Base-by-base conservation (phyloP, 1,284 basidiomycete species). In the Tilletia setariae region DNA sequence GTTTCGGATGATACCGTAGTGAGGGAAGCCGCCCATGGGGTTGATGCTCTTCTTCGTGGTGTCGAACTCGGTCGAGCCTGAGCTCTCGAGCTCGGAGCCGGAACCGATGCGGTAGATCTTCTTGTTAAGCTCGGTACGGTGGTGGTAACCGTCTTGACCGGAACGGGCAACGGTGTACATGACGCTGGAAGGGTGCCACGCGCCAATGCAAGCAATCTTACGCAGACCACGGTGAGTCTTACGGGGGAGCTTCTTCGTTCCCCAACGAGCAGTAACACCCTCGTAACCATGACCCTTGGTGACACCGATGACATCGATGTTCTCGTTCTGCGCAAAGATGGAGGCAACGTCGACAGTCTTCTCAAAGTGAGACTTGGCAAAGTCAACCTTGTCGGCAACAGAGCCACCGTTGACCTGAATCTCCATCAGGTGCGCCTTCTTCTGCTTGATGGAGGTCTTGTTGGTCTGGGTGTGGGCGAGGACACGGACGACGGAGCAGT, bases 341-440 rank as follows among this genome's bases (percentile, higher is more conserved):
- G 88, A 87, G 73, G 84, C 83, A 79, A 97, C 88, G 82, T 93
- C 91, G 78, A 98, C 86, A 66, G 93, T 91, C 89, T 98, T 98
- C 87, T 99, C 96, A 82, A 99, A 98, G 84, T 98, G 87, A 66
- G 89, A 90, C 80, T 94, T 90, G 76, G 94, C 92, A 82, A 91
- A 98, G 84, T 94, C 92, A 84, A 98, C 94, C 88, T 99, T 99
- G 88, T 98, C 95, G 61, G 93, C 88, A 76, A 98, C 85, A 53
- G 91, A 92, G 74, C 96, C 96, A 85, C 96, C 96, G 87, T 99
- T 98, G 83, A 99, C 90, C 86, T 99, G 95, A 84, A 99, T 95
- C 88, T 99, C 96, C 94, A 98, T 98, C 67, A 99, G 88, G 87
- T 99, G 95, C 46, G 95, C 95, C 89, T 95, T 98, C 92, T 98